Evolutionary conservation across 768 basidiomycete species (phyloP).

Genomic region (Austroboletus festivus): DNA sequence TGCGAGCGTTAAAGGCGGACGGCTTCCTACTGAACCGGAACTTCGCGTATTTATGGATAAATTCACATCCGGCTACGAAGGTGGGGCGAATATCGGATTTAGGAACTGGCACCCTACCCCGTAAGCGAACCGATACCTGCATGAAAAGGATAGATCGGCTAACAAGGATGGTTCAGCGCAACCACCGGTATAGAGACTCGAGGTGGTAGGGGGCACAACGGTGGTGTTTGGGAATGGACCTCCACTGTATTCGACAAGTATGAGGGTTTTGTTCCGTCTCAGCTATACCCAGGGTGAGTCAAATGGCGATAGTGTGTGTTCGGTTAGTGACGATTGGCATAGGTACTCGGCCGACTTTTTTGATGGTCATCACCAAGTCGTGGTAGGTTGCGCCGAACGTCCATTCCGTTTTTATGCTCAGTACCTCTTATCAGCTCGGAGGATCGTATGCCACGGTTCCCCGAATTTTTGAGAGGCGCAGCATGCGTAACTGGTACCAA

Average conservation of each 20-base stretch:
- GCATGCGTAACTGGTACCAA: conserved; percentile 90
- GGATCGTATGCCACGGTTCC: conserved; percentile 88
- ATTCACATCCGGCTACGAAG: conserved; percentile 70
- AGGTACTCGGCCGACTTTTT: conserved; percentile 90
- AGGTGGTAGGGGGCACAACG: conserved; percentile 73
- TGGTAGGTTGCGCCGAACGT: conserved; percentile 52
- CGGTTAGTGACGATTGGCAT: conserved; percentile 2
- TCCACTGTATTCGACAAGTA: conserved; percentile 68
- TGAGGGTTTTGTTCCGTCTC: conserved; percentile 74
- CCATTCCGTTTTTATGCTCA: not conserved
- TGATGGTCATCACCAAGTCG: conserved; percentile 80
- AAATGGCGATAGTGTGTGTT: not conserved
- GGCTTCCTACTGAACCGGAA: conserved; percentile 89
- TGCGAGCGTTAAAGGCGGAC: conserved; percentile 85
- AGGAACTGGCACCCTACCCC: conserved; percentile 92
- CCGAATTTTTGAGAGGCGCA: conserved; percentile 69
- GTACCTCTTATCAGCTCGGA: conserved; percentile 57
- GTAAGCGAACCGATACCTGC: conserved; percentile 44
- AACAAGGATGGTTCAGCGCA: conserved; percentile 41
- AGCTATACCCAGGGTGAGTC: conserved; percentile 80
- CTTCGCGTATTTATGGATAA: conserved; percentile 74
- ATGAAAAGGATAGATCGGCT: not conserved
- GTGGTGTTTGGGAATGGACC: conserved; percentile 99
- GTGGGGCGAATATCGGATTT: conserved; percentile 81
- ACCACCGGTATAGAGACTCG: conserved; percentile 56